A percentile compares a stretch with the other conserved stretches of the same genome.
phyloP scores from a whole-genome alignment of 2,329 filamentous ascomycete species.

The Drechslerella stenobrocha region DNA sequence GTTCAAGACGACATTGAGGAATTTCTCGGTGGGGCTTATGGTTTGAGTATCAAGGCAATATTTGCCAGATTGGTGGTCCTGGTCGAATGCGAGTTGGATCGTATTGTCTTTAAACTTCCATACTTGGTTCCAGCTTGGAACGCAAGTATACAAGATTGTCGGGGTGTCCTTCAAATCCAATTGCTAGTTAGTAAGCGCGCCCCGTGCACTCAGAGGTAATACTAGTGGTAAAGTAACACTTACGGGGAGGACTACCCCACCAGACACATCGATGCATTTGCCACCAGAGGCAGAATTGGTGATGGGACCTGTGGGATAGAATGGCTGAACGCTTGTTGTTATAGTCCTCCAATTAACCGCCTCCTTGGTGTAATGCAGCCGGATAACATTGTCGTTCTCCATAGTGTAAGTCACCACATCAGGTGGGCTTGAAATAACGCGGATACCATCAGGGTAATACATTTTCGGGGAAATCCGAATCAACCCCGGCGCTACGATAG shows the following conservation, averaged over 20 bases:
- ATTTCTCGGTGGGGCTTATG: constrained; percentile 1
- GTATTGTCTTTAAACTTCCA: constrained; percentile 44
- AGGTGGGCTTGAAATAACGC: constrained; percentile 36
- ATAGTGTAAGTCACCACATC: constrained; percentile 26
- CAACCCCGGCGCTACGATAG: constrained; percentile 27
- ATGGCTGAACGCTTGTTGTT: constrained; percentile 23
- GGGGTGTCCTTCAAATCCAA: constrained; percentile 26
- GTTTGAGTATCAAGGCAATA: constrained; percentile 38
- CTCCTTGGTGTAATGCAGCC: constrained; percentile 38
- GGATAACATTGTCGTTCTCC: constrained; percentile 41
- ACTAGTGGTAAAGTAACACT: too few species aligned
- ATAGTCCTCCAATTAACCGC: constrained; percentile 23
- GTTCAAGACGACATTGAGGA: constrained; percentile 32
- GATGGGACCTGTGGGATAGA: constrained; percentile 35
- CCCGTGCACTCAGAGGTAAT: too few species aligned
- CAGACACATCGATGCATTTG: constrained; percentile 41
- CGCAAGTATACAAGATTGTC: constrained; percentile 37
- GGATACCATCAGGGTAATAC: constrained; percentile 44
- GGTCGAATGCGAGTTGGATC: constrained; percentile 42
- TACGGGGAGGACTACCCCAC: constrained; percentile 32
- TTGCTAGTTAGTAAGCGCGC: not conserved
- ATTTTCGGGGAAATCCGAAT: constrained; percentile 39
- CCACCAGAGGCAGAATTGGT: constrained; percentile 28
- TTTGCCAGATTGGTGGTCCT: constrained; percentile 20
- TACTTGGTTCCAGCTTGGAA: constrained; percentile 42